Conservation (phyloP, 192 early-diverging fungal species). For the Linnemannia hyalina region DNA sequence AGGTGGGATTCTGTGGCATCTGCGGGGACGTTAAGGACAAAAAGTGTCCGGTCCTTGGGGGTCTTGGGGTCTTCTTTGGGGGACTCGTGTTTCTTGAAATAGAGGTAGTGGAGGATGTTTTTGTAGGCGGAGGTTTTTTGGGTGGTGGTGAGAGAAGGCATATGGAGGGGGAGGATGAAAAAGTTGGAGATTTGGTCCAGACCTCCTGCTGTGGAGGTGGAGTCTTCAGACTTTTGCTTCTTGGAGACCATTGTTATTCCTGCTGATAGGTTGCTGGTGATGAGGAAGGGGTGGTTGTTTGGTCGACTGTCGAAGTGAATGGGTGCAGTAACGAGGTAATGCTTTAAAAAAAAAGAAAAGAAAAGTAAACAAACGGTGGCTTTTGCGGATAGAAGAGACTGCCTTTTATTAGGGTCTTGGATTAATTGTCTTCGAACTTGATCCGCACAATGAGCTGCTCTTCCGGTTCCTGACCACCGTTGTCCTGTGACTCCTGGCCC, state of each 20-base stretch:
- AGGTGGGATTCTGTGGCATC: constrained; percentile 78
- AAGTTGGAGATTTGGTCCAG: constrained; percentile 52
- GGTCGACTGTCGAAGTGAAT: background rate
- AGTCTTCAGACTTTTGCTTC: constrained; percentile 32
- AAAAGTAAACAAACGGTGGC: constrained; percentile 6
- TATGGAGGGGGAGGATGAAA: constrained; percentile 43
- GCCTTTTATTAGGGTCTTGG: background rate
- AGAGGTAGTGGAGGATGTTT: constrained; percentile 54
- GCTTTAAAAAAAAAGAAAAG: background rate
- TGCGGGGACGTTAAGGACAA: constrained; percentile 76
- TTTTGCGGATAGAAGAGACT: background rate
- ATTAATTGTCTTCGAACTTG: constrained; percentile 25
- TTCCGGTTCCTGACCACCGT: background rate
- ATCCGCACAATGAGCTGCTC: constrained; percentile 46
- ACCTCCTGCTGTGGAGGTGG: background rate
- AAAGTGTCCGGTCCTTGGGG: constrained; percentile 75
- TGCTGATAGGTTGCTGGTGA: background rate
- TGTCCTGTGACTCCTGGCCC: background rate
- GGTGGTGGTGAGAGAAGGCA: constrained; percentile 34
- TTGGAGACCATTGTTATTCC: constrained; percentile 35
- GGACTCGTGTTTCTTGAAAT: constrained; percentile 59
- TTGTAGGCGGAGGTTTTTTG: constrained; percentile 31
- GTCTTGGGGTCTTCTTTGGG: constrained; percentile 48
- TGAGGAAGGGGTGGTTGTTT: background rate
- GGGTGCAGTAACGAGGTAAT: background rate